Evolutionary conservation across 2,329 filamentous ascomycete genomes (phyloP).

Genomic region (Trichoderma oligosporum): DNA sequence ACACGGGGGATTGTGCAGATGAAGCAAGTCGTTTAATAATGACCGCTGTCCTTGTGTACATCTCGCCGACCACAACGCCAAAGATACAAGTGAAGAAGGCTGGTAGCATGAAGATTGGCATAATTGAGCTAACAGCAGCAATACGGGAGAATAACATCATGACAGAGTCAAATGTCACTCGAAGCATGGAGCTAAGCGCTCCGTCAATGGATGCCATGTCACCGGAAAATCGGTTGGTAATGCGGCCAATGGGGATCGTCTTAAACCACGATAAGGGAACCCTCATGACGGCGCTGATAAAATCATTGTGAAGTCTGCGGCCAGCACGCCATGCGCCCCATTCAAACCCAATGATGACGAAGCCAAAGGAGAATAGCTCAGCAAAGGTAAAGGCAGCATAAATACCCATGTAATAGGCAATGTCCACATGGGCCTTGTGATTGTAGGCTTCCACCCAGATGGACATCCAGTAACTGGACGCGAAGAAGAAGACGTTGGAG

Average conservation of each 20-base stretch:
- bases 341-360: slow-evolving; percentile 47
- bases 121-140: slow-evolving; percentile 47
- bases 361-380: slow-evolving; percentile 41
- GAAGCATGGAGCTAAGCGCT: slow-evolving; percentile 43
- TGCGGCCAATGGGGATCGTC: slow-evolving; percentile 48
- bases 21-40: slow-evolving; percentile 45
- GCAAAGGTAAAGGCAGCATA: slow-evolving; percentile 46
- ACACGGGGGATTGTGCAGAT: slow-evolving; percentile 50
- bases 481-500: slow-evolving; percentile 41
- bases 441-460: slow-evolving; percentile 52
- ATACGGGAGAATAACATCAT: slow-evolving; percentile 45
- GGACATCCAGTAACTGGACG: slow-evolving; percentile 47
- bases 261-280: slow-evolving; percentile 58
- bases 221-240: slow-evolving; percentile 54
- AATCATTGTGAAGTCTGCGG: slow-evolving; percentile 47
- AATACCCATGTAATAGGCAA: slow-evolving; percentile 51
- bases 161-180: slow-evolving; percentile 39
- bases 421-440: slow-evolving; percentile 40
- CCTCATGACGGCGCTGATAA: slow-evolving; percentile 50
- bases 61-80: slow-evolving; percentile 45
- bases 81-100: slow-evolving; percentile 44
- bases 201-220: slow-evolving; percentile 56
- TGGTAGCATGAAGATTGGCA: slow-evolving; percentile 50
- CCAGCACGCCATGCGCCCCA: slow-evolving; percentile 56
- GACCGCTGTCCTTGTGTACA: slow-evolving; percentile 49